Evolutionary conservation across 2,329 filamentous ascomycete species (phyloP).

Genomic region (Teratosphaeria pseudoeucalypti): DNA sequence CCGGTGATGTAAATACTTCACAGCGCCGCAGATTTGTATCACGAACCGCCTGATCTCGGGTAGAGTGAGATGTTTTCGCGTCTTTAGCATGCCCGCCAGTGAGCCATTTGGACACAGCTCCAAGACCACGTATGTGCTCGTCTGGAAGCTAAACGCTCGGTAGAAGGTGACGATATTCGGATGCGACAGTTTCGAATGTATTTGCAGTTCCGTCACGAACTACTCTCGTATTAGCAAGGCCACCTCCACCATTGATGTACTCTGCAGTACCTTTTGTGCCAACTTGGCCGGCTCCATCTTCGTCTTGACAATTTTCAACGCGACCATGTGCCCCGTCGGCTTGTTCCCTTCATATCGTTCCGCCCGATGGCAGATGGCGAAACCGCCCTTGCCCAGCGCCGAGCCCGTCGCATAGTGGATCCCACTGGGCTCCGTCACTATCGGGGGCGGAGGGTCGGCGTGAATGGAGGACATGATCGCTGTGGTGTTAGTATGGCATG

Average conservation of each 20-base stretch:
- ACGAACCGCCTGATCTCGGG: constrained; percentile 91
- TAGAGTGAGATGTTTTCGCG: constrained; percentile 78
- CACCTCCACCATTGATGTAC: not conserved
- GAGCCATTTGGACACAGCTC: constrained; percentile 94
- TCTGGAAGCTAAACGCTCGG: constrained; percentile 81
- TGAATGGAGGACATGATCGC: constrained; percentile 31
- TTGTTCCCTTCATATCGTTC: constrained; percentile 46
- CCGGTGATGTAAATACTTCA: constrained; percentile 94
- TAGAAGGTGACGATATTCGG: constrained; percentile 94
- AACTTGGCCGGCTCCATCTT: constrained; percentile 69
- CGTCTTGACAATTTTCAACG: constrained; percentile 74
- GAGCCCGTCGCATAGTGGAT: constrained; percentile 64
- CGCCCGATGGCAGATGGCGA: constrained; percentile 70
- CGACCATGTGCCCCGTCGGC: constrained; percentile 56
- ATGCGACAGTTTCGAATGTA: constrained; percentile 95
- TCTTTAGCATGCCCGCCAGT: constrained; percentile 95
- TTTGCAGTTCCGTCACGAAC: constrained; percentile 79
- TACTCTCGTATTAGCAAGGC: constrained; percentile 22
- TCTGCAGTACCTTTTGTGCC: constrained; percentile 60
- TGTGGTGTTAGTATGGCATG: not conserved
- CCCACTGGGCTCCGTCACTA: constrained; percentile 60
- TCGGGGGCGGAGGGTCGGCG: constrained; percentile 41
- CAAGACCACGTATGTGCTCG: constrained; percentile 84
- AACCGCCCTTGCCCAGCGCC: constrained; percentile 69
- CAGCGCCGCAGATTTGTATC: constrained; percentile 87